phyloP scores from a whole-genome alignment of 345 rosid genomes.

The Gossypium australe region DNA sequence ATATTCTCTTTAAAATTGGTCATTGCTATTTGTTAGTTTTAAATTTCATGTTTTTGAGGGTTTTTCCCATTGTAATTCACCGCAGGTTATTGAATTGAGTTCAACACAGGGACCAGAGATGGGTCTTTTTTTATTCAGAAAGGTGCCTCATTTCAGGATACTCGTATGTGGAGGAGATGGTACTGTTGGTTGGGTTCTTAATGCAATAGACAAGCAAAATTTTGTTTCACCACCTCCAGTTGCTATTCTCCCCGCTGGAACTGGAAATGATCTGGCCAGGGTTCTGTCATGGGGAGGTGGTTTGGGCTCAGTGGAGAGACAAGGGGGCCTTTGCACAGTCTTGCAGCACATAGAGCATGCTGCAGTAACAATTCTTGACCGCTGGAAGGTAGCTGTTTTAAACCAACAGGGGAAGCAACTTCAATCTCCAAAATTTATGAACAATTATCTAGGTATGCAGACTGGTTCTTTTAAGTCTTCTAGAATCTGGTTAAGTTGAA shows the following conservation, averaged over 20 bases:
- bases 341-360: conserved; percentile 71
- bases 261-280: conserved; percentile 95
- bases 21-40: conserved; percentile 43
- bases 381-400: conserved; percentile 68
- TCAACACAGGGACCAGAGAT: conserved; percentile 75
- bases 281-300: conserved; percentile 90
- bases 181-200: conserved; percentile 85
- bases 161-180: conserved; percentile 96
- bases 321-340: conserved; percentile 73
- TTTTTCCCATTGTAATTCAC: conserved; percentile 20
- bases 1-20: conserved; percentile 23
- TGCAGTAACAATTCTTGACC: conserved; percentile 86
- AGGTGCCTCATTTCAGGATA: conserved; percentile 86
- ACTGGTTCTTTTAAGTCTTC: background rate
- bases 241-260: conserved; percentile 91
- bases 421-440: conserved; percentile 67
- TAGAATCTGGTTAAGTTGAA: background rate
- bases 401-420: conserved; percentile 64
- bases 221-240: conserved; percentile 94
- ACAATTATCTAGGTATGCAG: conserved; percentile 72
- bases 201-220: conserved; percentile 80
- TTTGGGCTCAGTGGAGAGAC: conserved; percentile 73
- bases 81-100: conserved; percentile 79
- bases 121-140: conserved; percentile 73
- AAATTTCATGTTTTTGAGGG: background rate